These are phyloP conservation scores for Dentipellis sp. DNA, from an alignment of 768 basidiomycete species.

Conservation along the genomic window DNA sequence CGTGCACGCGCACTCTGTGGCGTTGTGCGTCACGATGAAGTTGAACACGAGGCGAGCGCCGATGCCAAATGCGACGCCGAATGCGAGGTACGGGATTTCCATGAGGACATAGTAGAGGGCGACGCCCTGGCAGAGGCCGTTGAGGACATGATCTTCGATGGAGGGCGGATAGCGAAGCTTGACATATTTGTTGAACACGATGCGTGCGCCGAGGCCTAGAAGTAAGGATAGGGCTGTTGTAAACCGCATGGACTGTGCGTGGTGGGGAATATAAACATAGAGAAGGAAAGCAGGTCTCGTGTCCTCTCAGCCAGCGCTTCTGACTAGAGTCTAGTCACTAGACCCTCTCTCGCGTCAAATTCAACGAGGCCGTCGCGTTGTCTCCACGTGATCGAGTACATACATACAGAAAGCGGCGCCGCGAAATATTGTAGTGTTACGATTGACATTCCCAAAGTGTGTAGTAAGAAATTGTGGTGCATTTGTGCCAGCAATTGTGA, in stretches of 20 bases:
- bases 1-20: conserved; percentile 45
- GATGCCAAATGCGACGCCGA: conserved; percentile 49
- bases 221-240: conserved; percentile 60
- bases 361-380: neutral
- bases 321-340: neutral
- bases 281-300: neutral
- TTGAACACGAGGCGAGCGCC: conserved; percentile 56
- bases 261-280: neutral
- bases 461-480: too few species aligned
- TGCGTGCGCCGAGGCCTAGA: conserved; percentile 65
- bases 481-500: too few species aligned
- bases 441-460: too few species aligned
- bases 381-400: conserved; percentile 13
- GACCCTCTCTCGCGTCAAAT: neutral
- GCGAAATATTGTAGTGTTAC: too few species aligned
- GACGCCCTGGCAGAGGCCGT: conserved; percentile 70
- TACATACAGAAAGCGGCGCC: too few species aligned
- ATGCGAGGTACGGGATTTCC: conserved; percentile 41
- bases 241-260: conserved; percentile 26
- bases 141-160: conserved; percentile 52
- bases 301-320: neutral
- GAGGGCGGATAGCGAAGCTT: conserved; percentile 29
- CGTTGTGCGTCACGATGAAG: conserved; percentile 45
- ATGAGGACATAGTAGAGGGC: conserved; percentile 59
- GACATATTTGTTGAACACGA: conserved; percentile 52